Evolutionary conservation across 2,329 filamentous ascomycete species (phyloP).

Genomic region (Gaeumannomyces tritici): DNA sequence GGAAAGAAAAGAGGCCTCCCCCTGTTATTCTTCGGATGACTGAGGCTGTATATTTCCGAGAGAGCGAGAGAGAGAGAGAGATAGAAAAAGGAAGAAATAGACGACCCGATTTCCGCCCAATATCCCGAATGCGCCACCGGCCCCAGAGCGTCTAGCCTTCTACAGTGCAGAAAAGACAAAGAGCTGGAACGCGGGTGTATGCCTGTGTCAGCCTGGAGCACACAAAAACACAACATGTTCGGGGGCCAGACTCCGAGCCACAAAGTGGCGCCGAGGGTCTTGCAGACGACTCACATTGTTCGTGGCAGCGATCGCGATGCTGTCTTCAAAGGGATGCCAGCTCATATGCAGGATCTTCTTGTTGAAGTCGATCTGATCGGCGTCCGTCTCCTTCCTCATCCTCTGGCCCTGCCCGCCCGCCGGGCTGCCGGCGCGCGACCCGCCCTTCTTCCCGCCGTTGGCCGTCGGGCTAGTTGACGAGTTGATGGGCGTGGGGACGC

Average conservation of each 20-base stretch:
- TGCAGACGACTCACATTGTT: slow-evolving; percentile 73
- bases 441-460: slow-evolving; percentile 75
- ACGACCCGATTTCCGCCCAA: not conserved
- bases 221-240: not conserved
- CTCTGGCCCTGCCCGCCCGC: slow-evolving; percentile 74
- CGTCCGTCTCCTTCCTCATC: slow-evolving; percentile 98
- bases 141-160: slow-evolving; percentile 3
- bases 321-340: slow-evolving; percentile 99
- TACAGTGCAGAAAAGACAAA: slow-evolving; percentile 20
- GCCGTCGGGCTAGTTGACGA: slow-evolving; percentile 61
- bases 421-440: slow-evolving; percentile 81
- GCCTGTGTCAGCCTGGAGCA: not conserved
- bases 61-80: not conserved
- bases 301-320: slow-evolving; percentile 97
- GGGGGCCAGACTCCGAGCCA: not conserved
- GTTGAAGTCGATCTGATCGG: slow-evolving; percentile 99
- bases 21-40: not conserved
- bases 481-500: slow-evolving; percentile 95
- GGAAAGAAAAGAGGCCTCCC: not conserved
- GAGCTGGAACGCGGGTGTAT: slow-evolving; percentile 13
- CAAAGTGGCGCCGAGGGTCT: not conserved
- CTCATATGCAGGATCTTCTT: slow-evolving; percentile 99
- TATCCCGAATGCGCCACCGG: not conserved
- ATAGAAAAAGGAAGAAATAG: not conserved
- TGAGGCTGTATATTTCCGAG: not conserved